Evolutionary conservation across 1,284 basidiomycete genomes (phyloP), one percentile per base, ranked within the genome.

Genomic region (Dichomitus squalens): DNA sequence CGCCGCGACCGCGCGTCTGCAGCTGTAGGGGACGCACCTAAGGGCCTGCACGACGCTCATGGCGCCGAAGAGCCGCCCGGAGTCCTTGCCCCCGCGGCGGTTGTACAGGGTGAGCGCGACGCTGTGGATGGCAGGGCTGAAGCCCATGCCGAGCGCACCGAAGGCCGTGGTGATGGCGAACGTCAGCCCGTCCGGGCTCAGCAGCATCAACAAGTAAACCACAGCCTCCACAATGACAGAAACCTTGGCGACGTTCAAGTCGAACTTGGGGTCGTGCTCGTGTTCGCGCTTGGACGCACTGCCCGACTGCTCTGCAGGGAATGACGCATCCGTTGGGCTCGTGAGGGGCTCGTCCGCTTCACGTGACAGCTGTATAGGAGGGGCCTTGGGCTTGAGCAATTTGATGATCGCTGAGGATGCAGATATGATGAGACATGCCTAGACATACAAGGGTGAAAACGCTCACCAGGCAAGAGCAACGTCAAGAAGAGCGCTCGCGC

Each of bases 11-110:
- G n/a, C 11, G 14, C 23, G 16, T 14, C 7, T 47, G 33, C 33
- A 11, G 11, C 16, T 21, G 7, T 29, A 43, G 9, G 41, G 33
- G 18, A n/a, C 83, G 35, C 59, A 89, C 88, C 81, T 76, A 29
- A 92, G 66, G 2, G 86, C 79, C 61, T 88, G 83, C 9, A 92
- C 65, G 35, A 93, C 87, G 57, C 85, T 84, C 56, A 93, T 64
- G 2, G 84, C 86, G 16, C 90, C 91, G 67, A 92, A 92, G 14
- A 93, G 74, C 60, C 76, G 77, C 2, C 88, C 90, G 4, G 76
- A 70, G 68, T 90, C 86, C 21, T 62, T 73, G 2, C 81, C 79
- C 1, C 77, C 80, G 20, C 74, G 73, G 25, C 73, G 71, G 27
- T 74, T 72, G 64, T 87, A 88, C 49, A 92, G 70, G 31, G 85